Percentiles rank a stretch among this genome's conserved stretches.
These are phyloP conservation scores for Plasmopara muralis DNA, from an alignment of 352 stramenopile genomes.

Conservation along the genomic window DNA sequence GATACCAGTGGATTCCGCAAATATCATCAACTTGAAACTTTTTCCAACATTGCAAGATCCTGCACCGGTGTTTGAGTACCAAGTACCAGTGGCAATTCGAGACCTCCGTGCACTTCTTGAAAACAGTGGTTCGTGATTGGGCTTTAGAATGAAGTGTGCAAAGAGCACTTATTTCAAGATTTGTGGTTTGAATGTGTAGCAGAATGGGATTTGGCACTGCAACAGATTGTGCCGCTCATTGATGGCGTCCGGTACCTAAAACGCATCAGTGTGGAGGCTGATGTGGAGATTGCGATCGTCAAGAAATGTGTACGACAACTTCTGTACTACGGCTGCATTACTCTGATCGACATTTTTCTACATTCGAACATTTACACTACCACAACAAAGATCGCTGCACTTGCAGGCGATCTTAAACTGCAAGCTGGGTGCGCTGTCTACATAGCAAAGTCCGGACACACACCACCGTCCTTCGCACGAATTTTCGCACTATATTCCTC, in stretches of 20 bases:
- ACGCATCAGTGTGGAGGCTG: conserved; percentile 81
- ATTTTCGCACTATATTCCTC: conserved; percentile 85
- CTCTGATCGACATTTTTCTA: conserved; percentile 88
- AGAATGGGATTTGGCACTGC: conserved; percentile 82
- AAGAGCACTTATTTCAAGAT: background rate
- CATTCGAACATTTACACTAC: conserved; percentile 87
- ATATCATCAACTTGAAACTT: conserved; percentile 85
- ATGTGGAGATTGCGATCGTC: conserved; percentile 83
- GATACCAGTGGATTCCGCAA: conserved; percentile 73
- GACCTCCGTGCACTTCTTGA: conserved; percentile 64
- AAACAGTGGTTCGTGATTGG: conserved; percentile 51
- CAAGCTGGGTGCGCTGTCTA: conserved; percentile 75
- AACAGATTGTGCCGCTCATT: conserved; percentile 88
- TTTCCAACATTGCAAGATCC: conserved; percentile 73
- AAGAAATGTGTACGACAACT: conserved; percentile 85
- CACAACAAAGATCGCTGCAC: conserved; percentile 46
- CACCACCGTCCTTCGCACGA: conserved; percentile 54
- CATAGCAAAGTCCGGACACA: conserved; percentile 62
- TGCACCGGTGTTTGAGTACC: conserved; percentile 66
- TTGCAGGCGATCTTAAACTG: conserved; percentile 57
- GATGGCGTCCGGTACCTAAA: conserved; percentile 88
- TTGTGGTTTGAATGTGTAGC: conserved; percentile 25
- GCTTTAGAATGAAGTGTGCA: background rate
- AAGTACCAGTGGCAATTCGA: conserved; percentile 78
- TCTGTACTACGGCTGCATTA: conserved; percentile 86